Evolutionary conservation across 805 yeast species (phyloP).

Genomic region (Pichia cabralensis): DNA sequence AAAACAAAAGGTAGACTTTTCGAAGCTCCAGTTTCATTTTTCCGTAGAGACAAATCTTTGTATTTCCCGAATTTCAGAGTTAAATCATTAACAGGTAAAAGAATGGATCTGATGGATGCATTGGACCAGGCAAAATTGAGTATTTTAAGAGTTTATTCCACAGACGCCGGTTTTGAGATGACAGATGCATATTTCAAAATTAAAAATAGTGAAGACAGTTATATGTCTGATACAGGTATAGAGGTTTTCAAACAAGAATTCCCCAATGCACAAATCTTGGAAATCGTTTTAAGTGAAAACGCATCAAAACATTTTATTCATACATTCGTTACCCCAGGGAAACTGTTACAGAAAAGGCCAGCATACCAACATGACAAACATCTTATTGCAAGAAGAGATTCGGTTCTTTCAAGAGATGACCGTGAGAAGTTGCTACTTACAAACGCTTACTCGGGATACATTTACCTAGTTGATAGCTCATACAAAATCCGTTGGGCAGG

Average conservation of each 20-base stretch:
- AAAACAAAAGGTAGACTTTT: conserved; percentile 82
- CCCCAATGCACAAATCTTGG: conserved; percentile 62
- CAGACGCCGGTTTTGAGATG: conserved; percentile 62
- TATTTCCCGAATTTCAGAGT: conserved; percentile 78
- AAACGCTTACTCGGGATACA: conserved; percentile 75
- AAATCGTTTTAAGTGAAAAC: conserved; percentile 67
- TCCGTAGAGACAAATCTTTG: conserved; percentile 58
- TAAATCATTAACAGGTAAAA: conserved; percentile 33
- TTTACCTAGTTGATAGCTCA: conserved; percentile 65
- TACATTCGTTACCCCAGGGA: conserved; percentile 39
- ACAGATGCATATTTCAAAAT: conserved; percentile 49
- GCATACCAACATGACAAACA: conserved; percentile 36
- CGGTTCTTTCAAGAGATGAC: conserved; percentile 44
- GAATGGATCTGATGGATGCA: conserved; percentile 27
- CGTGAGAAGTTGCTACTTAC: conserved; percentile 54
- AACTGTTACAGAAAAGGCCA: conserved; percentile 18
- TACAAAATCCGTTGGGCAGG: conserved; percentile 86
- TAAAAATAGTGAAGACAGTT: conserved; percentile 31
- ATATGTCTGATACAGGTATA: conserved; percentile 32
- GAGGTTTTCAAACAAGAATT: conserved; percentile 29
- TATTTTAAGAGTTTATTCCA: conserved; percentile 56
- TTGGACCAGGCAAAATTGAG: conserved; percentile 41
- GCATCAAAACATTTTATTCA: conserved; percentile 58
- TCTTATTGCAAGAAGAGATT: conserved; percentile 49
- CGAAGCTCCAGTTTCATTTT: conserved; percentile 70